Evolutionary conservation across 2,329 filamentous ascomycete genomes (phyloP), one percentile per base, ranked within the genome.

Genomic region (Harringtonia aguacate): DNA sequence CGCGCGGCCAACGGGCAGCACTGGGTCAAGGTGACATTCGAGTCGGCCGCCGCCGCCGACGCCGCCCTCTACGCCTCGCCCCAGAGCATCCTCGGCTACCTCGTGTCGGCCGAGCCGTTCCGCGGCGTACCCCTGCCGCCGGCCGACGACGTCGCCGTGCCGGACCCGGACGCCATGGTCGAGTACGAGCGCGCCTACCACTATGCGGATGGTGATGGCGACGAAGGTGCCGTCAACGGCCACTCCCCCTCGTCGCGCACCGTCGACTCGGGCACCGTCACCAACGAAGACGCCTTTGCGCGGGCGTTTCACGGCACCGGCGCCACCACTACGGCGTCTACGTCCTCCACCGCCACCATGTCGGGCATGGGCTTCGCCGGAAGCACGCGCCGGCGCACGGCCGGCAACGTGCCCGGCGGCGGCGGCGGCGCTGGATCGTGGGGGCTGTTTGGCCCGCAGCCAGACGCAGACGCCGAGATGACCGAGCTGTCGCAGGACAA

Each of bases 1-100:
- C 77, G 74, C 48, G 88, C 86, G 49, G 83, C 82, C 37, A 85
- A 87, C 40, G 90, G 90, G 36, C 76, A 84, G 53, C 86, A 95
- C 67, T 97, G 90, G 90, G 87, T 95, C 55, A 88, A 88, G 61
- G 70, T 89, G 44, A 89, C 84, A 1, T 89, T 87, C 55, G 84
- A 87, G 62, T 85, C 79, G 35, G 70, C 73, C 39, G 75, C 83
- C 52, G 80, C 83, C 2, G 84, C 82, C 18, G 81, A 85, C 47
- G 69, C 77, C 12, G 84, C 84, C 20, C 65, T 81, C 35, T 82
- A 75, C 56, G 74, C 76, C 43, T 86, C 82, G 41, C 84, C 84
- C 0, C 81, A 87, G 61, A 73, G 72, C 47, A 77, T 89, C 48
- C 68, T 85, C 44, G 84, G 84, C 12, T 72, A 84, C 56, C 61